Evolutionary conservation across 495 filamentous ascomycete species (phyloP).

Genomic region (Bacidia gigantensis): DNA sequence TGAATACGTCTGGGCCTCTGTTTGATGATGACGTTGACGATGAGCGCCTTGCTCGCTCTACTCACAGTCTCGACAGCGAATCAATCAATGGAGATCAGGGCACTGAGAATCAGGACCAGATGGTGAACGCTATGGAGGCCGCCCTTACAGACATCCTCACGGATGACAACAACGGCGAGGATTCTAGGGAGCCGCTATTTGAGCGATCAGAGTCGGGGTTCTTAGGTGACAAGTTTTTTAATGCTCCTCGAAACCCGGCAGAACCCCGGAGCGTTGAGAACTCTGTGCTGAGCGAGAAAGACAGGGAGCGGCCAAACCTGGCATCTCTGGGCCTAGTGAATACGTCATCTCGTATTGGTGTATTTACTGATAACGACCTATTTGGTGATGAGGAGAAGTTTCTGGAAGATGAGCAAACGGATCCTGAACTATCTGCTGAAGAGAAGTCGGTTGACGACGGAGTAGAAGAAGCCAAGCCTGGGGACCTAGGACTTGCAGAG

Average conservation of each 20-base stretch:
- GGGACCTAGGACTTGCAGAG: slow-evolving; percentile 85
- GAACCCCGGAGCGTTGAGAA: slow-evolving; percentile 36
- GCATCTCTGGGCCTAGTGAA: slow-evolving; percentile 83
- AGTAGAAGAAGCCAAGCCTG: slow-evolving; percentile 88
- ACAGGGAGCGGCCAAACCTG: slow-evolving; percentile 61
- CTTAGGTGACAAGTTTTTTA: slow-evolving; percentile 32
- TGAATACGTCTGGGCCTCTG: slow-evolving; percentile 37
- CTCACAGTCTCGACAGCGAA: slow-evolving; percentile 39
- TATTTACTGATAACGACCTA: slow-evolving; percentile 85
- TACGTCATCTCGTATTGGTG: slow-evolving; percentile 63
- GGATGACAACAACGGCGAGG: slow-evolving; percentile 51
- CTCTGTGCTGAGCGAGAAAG: slow-evolving; percentile 30
- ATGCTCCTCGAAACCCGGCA: slow-evolving; percentile 40
- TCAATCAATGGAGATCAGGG: slow-evolving; percentile 34
- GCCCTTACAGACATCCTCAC: slow-evolving; percentile 94
- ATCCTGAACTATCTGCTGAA: slow-evolving; percentile 44
- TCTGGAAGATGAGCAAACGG: slow-evolving; percentile 71
- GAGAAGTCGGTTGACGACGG: slow-evolving; percentile 57
- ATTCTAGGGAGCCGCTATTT: slow-evolving; percentile 42
- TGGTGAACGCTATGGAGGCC: slow-evolving; percentile 87
- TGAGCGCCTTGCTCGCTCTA: slow-evolving; percentile 47
- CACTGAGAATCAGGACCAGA: slow-evolving; percentile 32
- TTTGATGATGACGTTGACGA: slow-evolving; percentile 57
- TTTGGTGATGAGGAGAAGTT: slow-evolving; percentile 85
- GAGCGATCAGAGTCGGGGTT: slow-evolving; percentile 30